Evolutionary conservation across 495 filamentous ascomycete genomes (phyloP).

Genomic region (Aspergillus baeticus): DNA sequence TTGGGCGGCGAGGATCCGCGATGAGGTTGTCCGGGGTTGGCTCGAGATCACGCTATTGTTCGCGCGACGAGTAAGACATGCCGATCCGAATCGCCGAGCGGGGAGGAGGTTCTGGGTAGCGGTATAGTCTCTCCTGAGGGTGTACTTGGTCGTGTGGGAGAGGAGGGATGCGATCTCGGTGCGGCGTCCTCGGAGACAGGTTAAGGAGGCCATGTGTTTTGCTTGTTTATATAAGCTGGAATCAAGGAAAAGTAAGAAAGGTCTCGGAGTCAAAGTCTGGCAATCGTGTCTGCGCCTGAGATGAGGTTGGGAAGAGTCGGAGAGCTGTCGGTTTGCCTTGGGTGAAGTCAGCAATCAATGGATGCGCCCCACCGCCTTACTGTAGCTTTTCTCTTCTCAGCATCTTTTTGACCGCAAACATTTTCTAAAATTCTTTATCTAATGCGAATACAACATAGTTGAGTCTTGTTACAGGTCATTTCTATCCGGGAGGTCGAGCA

Average conservation of each 20-base stretch:
- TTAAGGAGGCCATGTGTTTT: conserved; percentile 26
- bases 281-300: neutral
- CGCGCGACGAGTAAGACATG: conserved; percentile 14
- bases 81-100: conserved; percentile 11
- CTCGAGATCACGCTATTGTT: conserved; percentile 10
- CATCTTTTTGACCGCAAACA: no score
- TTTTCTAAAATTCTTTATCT: no score
- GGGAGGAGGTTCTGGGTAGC: neutral
- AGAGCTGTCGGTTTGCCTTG: conserved; percentile 5
- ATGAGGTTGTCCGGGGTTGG: conserved; percentile 3
- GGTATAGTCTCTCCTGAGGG: conserved; percentile 3
- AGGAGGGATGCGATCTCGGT: conserved; percentile 10
- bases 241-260: neutral
- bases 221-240: neutral
- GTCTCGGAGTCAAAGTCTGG: neutral
- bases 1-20: neutral
- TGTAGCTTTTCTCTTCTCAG: no score
- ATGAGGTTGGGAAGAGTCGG: neutral
- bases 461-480: neutral
- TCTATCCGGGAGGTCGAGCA: neutral
- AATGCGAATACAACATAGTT: neutral
- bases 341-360: conserved; percentile 35
- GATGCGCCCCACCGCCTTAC: conserved; percentile 21
- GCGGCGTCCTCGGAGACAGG: conserved; percentile 20
- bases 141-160: conserved; percentile 14